phyloP scores from a whole-genome alignment of 1,139 yeast species.

The Diutina catenulata region DNA sequence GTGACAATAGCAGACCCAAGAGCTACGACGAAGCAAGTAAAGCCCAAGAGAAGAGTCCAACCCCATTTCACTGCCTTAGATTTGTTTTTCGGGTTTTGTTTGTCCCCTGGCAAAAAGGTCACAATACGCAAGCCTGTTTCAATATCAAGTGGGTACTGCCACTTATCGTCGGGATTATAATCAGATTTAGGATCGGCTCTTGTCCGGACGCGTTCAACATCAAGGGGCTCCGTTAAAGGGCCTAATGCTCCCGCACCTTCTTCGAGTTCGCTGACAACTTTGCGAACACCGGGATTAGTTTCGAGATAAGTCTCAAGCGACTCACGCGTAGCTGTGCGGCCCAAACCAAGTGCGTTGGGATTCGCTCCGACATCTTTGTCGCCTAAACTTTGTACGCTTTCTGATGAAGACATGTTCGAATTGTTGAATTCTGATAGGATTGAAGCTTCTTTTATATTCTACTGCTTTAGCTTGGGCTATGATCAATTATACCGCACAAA shows the following conservation, averaged over 20 bases:
- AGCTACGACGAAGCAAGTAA: slow-evolving; percentile 47
- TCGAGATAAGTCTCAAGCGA: slow-evolving; percentile 1
- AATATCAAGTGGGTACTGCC: slow-evolving; percentile 47
- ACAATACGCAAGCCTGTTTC: slow-evolving; percentile 50
- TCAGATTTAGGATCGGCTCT: slow-evolving; percentile 26
- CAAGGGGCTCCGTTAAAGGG: slow-evolving; percentile 42
- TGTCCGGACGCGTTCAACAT: slow-evolving; percentile 24
- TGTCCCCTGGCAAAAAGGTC: slow-evolving; percentile 42
- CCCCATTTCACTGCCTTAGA: slow-evolving; percentile 38
- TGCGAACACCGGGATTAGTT: not conserved
- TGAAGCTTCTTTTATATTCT: no score
- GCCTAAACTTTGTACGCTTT: no score
- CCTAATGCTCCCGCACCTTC: slow-evolving; percentile 33
- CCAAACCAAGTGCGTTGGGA: no score
- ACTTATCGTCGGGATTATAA: slow-evolving; percentile 39
- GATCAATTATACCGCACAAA: no score
- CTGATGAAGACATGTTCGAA: no score
- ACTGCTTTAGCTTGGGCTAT: no score
- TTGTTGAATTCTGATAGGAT: no score
- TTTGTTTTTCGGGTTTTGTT: slow-evolving; percentile 48
- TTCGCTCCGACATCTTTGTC: no score
- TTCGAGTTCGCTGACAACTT: not conserved
- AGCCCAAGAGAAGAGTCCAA: slow-evolving; percentile 40
- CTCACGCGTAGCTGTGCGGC: no score
- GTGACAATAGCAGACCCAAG: slow-evolving; percentile 53